A percentile compares a stretch with the other conserved stretches of the same genome.
Conservation (phyloP, 1,284 basidiomycete species). For the Cerioporus squamosus region DNA sequence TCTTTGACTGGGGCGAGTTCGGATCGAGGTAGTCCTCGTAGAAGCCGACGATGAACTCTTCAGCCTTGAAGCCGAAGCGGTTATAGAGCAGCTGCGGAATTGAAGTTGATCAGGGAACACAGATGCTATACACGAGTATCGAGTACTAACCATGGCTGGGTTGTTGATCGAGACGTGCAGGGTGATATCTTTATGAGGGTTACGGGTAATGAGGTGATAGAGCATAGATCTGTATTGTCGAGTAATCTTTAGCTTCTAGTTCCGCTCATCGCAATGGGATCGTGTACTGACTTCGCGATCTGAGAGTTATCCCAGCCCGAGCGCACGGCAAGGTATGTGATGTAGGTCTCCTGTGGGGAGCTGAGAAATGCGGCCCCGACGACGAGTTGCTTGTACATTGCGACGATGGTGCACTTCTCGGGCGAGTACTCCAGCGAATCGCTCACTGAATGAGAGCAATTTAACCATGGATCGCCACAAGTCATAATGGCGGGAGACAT, state of each 20-base stretch:
- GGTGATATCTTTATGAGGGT: constrained; percentile 74
- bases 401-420: constrained; percentile 72
- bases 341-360: constrained; percentile 79
- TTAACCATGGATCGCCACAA: neutral
- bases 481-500: constrained; percentile 13
- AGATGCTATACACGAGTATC: neutral
- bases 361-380: constrained; percentile 77
- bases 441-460: constrained; percentile 48
- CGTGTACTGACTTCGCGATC: constrained; percentile 65
- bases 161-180: constrained; percentile 82
- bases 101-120: neutral
- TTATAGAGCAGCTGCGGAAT: constrained; percentile 70
- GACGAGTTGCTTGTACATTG: constrained; percentile 69
- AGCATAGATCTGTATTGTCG: constrained; percentile 63
- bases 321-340: constrained; percentile 76
- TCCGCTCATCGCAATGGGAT: neutral
- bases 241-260: neutral
- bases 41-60: constrained; percentile 79
- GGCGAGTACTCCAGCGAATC: constrained; percentile 70
- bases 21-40: constrained; percentile 75
- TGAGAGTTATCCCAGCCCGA: constrained; percentile 78
- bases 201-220: constrained; percentile 70
- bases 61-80: constrained; percentile 83
- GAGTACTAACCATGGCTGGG: constrained; percentile 63
- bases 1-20: constrained; percentile 70